A percentile compares a stretch with the other conserved stretches of the same genome.
Evolutionary conservation across 257 asterid species (phyloP).

Genomic region (Gentiana straminea): DNA sequence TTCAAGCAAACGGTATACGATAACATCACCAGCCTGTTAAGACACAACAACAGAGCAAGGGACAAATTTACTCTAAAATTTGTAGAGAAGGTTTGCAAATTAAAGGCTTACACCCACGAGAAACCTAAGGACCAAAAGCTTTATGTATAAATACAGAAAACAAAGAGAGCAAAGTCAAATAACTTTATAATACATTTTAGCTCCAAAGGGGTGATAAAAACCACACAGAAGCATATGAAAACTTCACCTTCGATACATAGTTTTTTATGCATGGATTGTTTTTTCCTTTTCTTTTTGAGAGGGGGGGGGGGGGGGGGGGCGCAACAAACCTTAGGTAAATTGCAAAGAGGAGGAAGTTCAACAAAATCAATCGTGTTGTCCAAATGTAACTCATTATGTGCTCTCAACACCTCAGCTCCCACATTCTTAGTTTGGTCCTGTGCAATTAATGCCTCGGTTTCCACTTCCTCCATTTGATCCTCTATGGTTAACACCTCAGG

Average conservation of each 20-base stretch:
- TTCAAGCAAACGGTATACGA: conserved; percentile 72
- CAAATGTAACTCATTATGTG: conserved; percentile 24
- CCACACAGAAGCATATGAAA: too few relatives aligned
- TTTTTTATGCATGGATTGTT: too few relatives aligned
- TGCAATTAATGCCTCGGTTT: conserved; percentile 18
- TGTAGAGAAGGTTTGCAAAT: neutral
- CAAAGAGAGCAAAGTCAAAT: too few relatives aligned
- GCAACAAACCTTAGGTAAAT: conserved; percentile 53
- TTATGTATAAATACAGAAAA: too few relatives aligned
- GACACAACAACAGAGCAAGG: neutral
- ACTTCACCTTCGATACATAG: too few relatives aligned
- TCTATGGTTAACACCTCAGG: conserved; percentile 20
- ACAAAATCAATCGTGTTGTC: conserved; percentile 41
- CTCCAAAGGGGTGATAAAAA: too few relatives aligned
- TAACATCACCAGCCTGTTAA: conserved; percentile 76
- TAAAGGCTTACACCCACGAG: neutral
- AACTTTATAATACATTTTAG: too few relatives aligned
- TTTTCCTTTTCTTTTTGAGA: too few relatives aligned
- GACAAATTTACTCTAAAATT: neutral
- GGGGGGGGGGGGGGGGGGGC: too few relatives aligned
- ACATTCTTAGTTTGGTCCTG: conserved; percentile 25
- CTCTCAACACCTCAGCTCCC: conserved; percentile 19
- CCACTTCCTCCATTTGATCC: conserved; percentile 25
- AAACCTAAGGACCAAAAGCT: neutral
- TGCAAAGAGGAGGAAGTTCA: conserved; percentile 59